Percentiles rank a stretch among this genome's conserved stretches.
phyloP scores from a whole-genome alignment of 371 early-diverging fungal species.

The Lichtheimia ornata region DNA sequence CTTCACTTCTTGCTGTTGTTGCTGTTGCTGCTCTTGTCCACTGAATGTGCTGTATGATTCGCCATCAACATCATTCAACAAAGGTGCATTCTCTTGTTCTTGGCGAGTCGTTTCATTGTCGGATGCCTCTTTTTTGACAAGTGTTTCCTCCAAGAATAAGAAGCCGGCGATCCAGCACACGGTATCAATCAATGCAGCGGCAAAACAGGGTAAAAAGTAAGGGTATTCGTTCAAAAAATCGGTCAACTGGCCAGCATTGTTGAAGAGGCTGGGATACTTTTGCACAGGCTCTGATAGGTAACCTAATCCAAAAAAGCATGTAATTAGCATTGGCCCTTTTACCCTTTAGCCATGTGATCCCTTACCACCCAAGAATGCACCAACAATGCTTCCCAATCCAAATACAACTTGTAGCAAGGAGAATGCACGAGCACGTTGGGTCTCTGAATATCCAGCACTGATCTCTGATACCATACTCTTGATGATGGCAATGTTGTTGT shows the following conservation, averaged over 20 bases:
- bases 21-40: neutral
- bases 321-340: neutral
- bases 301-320: neutral
- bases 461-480: slow-evolving; percentile 88
- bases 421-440: slow-evolving; percentile 54
- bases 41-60: slow-evolving; percentile 6
- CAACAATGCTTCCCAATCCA: slow-evolving; percentile 61
- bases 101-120: neutral
- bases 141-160: slow-evolving; percentile 78
- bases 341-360: neutral
- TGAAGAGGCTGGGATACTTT: slow-evolving; percentile 71
- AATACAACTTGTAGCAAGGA: slow-evolving; percentile 60
- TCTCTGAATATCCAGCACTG: slow-evolving; percentile 51
- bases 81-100: slow-evolving; percentile 5
- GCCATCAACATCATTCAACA: neutral
- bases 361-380: slow-evolving; percentile 75
- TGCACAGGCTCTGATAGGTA: slow-evolving; percentile 76
- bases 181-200: slow-evolving; percentile 62
- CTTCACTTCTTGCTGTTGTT: neutral
- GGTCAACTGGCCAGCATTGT: slow-evolving; percentile 39
- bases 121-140: neutral
- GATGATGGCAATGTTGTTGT: slow-evolving; percentile 81
- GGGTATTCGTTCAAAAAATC: slow-evolving; percentile 70
- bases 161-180: slow-evolving; percentile 69
- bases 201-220: slow-evolving; percentile 85